A percentile compares a stretch with the other conserved stretches of the same genome.
Evolutionary conservation across 129 eudicot genomes (phyloP).

Genomic region (Centella asiatica): DNA sequence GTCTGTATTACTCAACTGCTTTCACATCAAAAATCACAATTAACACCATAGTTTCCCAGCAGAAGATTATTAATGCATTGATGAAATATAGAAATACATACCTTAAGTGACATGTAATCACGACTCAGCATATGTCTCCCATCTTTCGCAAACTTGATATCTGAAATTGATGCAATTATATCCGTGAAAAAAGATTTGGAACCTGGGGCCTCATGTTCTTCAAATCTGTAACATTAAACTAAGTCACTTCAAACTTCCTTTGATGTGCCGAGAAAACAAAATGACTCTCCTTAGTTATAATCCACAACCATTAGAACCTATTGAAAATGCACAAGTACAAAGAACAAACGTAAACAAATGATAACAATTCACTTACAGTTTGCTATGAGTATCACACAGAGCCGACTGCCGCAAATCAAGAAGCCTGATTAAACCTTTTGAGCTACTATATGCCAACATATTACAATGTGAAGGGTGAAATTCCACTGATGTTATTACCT

Average conservation of each 20-base stretch:
- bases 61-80: neutral
- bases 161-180: slow-evolving; percentile 88
- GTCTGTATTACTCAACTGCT: neutral
- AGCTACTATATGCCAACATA: slow-evolving; percentile 88
- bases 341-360: neutral
- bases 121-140: slow-evolving; percentile 87
- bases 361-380: slow-evolving; percentile 51
- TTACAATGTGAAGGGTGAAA: slow-evolving; percentile 95
- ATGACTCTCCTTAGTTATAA: neutral
- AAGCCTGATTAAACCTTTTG: slow-evolving; percentile 92
- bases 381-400: slow-evolving; percentile 80
- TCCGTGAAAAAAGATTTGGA: slow-evolving; percentile 90
- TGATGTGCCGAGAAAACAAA: neutral
- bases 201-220: slow-evolving; percentile 78
- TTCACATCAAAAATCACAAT: neutral
- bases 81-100: slow-evolving; percentile 10
- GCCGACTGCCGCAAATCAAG: slow-evolving; percentile 94
- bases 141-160: slow-evolving; percentile 76
- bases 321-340: neutral
- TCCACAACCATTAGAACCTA: neutral
- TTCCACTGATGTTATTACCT: slow-evolving; percentile 95
- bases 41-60: neutral
- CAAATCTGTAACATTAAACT: slow-evolving; percentile 50
- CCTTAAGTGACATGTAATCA: slow-evolving; percentile 98
- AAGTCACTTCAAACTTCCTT: neutral